Evolutionary conservation across 2,329 filamentous ascomycete species (phyloP).

Genomic region (Trichoderma gracile): DNA sequence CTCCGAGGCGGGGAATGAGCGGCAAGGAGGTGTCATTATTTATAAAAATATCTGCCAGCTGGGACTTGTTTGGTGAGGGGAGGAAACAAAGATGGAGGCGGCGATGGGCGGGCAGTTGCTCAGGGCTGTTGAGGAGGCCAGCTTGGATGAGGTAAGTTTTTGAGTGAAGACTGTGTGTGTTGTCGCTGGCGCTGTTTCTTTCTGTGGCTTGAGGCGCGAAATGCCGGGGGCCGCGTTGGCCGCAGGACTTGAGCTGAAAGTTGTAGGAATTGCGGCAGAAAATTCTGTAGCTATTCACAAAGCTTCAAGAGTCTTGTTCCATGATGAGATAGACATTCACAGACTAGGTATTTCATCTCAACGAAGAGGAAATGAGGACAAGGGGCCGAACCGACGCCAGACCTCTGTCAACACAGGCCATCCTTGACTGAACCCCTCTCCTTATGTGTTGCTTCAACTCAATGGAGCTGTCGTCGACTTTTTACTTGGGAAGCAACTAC

Average conservation of each 20-base stretch:
- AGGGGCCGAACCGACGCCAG: too few species aligned
- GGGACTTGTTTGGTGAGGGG: too few species aligned
- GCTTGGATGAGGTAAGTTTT: conserved; percentile 58
- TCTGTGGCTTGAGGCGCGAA: neutral
- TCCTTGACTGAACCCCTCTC: too few species aligned
- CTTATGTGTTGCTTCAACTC: too few species aligned
- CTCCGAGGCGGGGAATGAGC: conserved; percentile 54
- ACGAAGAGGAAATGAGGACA: too few species aligned
- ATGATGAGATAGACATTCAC: too few species aligned
- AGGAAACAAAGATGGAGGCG: conserved; percentile 38
- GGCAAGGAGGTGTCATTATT: conserved; percentile 60
- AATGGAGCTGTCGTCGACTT: too few species aligned
- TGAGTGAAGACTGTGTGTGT: neutral
- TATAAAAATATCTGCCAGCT: too few species aligned
- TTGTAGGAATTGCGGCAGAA: too few species aligned
- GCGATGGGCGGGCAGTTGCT: conserved; percentile 52
- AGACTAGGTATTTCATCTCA: too few species aligned
- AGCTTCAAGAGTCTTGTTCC: fast-evolving
- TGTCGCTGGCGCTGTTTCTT: neutral
- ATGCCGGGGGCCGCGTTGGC: neutral
- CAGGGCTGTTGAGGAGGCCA: conserved; percentile 57
- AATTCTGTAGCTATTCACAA: neutral
- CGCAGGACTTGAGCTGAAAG: too few species aligned
- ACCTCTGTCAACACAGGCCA: too few species aligned
- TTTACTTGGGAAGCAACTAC: neutral